Evolutionary conservation across 768 basidiomycete genomes (phyloP).

Genomic region (Pulveroboletus sp.): DNA sequence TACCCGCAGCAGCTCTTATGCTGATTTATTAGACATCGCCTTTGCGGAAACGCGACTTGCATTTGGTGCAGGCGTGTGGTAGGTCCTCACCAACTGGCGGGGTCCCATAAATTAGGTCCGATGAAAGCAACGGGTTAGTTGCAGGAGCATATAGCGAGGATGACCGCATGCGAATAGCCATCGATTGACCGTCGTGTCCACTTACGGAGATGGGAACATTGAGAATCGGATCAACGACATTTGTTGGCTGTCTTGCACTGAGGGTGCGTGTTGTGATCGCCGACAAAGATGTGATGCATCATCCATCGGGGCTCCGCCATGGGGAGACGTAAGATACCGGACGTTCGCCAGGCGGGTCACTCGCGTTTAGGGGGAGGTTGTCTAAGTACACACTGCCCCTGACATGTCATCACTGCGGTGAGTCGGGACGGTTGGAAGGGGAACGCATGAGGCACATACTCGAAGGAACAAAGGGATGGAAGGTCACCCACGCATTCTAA

Average conservation of each 20-base stretch:
- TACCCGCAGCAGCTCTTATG: background rate
- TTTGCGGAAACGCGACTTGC: background rate
- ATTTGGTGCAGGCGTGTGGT: background rate
- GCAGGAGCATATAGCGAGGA: background rate
- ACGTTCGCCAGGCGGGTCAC: constrained; percentile 1
- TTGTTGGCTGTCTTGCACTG: background rate
- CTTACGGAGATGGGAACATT: constrained; percentile 6
- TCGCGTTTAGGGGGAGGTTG: background rate
- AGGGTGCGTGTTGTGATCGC: constrained; percentile 20
- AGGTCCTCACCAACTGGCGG: background rate
- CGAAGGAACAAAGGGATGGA: background rate
- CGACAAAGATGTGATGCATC: constrained; percentile 6
- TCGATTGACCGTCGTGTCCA: constrained; percentile 2
- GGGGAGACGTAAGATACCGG: constrained; percentile 13
- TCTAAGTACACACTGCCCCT: background rate
- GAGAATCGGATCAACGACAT: constrained; percentile 5
- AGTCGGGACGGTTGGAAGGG: background rate
- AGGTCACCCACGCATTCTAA: constrained; percentile 2
- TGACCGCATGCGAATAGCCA: background rate
- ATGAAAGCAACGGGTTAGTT: background rate
- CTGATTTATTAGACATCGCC: background rate
- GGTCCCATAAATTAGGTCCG: background rate
- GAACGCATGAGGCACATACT: background rate
- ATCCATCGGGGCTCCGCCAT: background rate
- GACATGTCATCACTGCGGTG: background rate